phyloP scores from a whole-genome alignment of 768 basidiomycete genomes.

The Tephrocybe sp. region DNA sequence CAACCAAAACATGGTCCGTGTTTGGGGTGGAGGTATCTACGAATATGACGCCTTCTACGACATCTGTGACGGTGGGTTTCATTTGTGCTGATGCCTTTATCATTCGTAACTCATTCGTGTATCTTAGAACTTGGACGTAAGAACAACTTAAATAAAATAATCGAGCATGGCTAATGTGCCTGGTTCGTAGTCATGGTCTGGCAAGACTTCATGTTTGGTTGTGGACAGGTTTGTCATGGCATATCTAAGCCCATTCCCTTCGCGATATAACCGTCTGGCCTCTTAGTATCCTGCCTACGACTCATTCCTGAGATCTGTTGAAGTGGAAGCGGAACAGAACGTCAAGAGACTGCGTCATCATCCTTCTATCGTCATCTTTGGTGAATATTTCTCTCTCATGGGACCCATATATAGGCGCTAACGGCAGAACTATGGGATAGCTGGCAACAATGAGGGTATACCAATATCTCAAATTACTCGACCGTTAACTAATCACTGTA shows the following conservation, averaged over 20 bases:
- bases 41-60: constrained; percentile 81
- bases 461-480: not conserved
- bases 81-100: not conserved
- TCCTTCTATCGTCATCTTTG: constrained; percentile 86
- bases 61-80: constrained; percentile 64
- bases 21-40: constrained; percentile 96
- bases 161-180: not conserved
- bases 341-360: constrained; percentile 84
- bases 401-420: not conserved
- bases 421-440: constrained; percentile 29
- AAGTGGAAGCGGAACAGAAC: constrained; percentile 77
- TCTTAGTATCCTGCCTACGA: constrained; percentile 85
- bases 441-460: constrained; percentile 78
- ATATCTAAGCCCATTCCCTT: not conserved
- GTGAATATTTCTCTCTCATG: constrained; percentile 36
- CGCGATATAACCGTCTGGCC: not conserved
- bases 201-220: constrained; percentile 98
- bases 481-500: not conserved
- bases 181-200: constrained; percentile 70
- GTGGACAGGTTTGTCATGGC: constrained; percentile 65
- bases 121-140: constrained; percentile 62
- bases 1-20: constrained; percentile 89
- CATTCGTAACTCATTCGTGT: not conserved
- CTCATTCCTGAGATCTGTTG: constrained; percentile 69
- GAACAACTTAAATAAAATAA: constrained; percentile 5